Evolutionary conservation across 345 rosid genomes (phyloP).

Genomic region (Barbarea vulgaris): DNA sequence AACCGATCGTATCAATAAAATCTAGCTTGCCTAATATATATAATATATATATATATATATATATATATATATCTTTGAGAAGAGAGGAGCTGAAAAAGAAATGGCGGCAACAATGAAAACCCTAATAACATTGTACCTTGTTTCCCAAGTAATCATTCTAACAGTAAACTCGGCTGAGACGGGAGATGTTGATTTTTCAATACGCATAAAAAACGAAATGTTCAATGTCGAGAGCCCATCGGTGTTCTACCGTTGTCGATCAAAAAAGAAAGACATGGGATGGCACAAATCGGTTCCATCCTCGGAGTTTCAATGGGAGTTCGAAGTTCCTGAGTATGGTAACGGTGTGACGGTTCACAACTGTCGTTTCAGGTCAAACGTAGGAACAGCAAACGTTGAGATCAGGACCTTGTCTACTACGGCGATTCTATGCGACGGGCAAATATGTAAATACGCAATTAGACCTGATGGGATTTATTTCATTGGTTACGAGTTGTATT

Average conservation of each 20-base stretch:
- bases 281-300: conserved; percentile 35
- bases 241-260: conserved; percentile 28
- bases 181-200: conserved; percentile 23
- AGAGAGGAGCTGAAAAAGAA: not conserved
- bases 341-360: conserved; percentile 28
- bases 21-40: not conserved
- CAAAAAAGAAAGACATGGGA: conserved; percentile 32
- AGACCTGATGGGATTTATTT: conserved; percentile 39
- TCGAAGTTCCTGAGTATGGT: conserved; percentile 34
- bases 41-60: not conserved
- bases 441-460: conserved; percentile 20
- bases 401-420: conserved; percentile 36
- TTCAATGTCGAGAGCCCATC: not conserved
- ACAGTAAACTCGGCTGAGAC: conserved; percentile 13
- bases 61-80: not conserved
- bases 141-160: conserved; percentile 14
- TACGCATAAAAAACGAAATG: conserved; percentile 33
- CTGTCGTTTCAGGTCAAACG: conserved; percentile 27
- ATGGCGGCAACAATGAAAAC: conserved; percentile 24
- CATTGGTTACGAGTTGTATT: conserved; percentile 39
- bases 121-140: conserved; percentile 23
- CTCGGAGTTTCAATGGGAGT: conserved; percentile 24
- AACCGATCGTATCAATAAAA: not conserved
- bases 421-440: conserved; percentile 28
- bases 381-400: conserved; percentile 21